phyloP scores from a whole-genome alignment of 306 rosid species.

The Gastrolobium bilobum region DNA sequence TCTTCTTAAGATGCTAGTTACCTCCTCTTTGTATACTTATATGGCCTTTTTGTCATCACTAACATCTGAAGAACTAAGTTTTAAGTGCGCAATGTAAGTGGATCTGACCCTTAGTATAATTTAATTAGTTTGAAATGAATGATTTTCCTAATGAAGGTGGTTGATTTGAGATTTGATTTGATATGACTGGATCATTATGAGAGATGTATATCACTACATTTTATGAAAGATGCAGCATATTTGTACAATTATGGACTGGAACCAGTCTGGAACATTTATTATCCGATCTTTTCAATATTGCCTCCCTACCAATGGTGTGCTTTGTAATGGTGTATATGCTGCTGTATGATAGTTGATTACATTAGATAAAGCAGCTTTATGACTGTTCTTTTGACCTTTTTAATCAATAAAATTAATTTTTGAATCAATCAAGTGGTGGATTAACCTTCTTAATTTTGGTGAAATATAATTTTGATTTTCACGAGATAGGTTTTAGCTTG shows the following conservation, averaged over 20 bases:
- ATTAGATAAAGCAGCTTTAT: background rate
- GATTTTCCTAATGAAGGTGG: constrained; percentile 8
- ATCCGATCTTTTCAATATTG: background rate
- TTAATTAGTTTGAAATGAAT: constrained; percentile 19
- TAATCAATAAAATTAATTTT: background rate
- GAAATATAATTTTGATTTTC: constrained; percentile 13
- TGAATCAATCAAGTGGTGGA: constrained; percentile 31
- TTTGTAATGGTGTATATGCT: background rate
- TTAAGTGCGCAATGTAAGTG: background rate
- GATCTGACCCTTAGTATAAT: background rate
- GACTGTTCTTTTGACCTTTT: background rate
- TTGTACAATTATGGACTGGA: constrained; percentile 14
- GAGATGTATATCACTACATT: background rate
- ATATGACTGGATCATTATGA: background rate
- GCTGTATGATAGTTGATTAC: background rate
- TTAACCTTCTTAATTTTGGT: constrained; percentile 12
- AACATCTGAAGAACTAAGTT: background rate
- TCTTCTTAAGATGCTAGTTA: background rate
- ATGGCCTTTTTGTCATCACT: background rate
- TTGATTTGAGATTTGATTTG: background rate
- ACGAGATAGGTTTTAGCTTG: constrained; percentile 18
- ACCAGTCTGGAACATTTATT: background rate
- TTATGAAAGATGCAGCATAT: background rate
- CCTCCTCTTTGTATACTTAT: background rate
- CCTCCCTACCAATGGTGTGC: background rate